Base-by-base conservation (phyloP, 2,329 filamentous ascomycete genomes). In the Domatiomyces globalis region DNA sequence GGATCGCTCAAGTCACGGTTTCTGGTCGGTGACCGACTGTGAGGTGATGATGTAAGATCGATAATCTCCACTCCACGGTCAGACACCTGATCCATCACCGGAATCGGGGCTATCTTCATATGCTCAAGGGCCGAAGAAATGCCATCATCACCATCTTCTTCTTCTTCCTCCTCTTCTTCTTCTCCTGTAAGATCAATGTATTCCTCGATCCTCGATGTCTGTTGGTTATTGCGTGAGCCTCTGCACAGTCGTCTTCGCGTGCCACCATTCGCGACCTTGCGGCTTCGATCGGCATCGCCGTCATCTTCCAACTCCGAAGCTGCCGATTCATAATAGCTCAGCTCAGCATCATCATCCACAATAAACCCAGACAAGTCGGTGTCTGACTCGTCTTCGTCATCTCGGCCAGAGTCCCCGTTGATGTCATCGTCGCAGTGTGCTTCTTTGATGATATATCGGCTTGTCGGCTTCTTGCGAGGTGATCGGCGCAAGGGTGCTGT, bases 341-440 rank as follows among this genome's bases (percentile, higher is more conserved):
- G 49, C 19, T 58, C 57, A 4, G 55, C 60, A 43, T 63, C 55
- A 45, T 62, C 61, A 36, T 59, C 62, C 4, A 62, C 60, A 49
- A 62, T 60, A 44, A 62, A 62, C 7, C 60, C 60, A 50, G 58
- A 61, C 33, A 62, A 46, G 48, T 62, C 61, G 7, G 59, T 63
- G 43, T 60, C 60, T 48, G 58, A 55, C 18, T 62, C 60, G 36
- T 59, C 51, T 6, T 52, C 53, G 10, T 59, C 56, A 9, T 51
- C 55, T 19, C 50, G 48, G 29, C 58, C 55, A 17, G 59, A 58
- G 20, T 61, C 57, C 15, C 33, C 10, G 17, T 51, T 52, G 6
- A 39, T 47, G 22, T 60, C 56, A 36, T 61, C 58, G 39, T 58
- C 56, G 46, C 59, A 61, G 17, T 51, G 49, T 19, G 59, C 58